A percentile compares a stretch with the other conserved stretches of the same genome.
Conservation (phyloP, 1,139 yeast species). For the Geotrichum siamense region DNA sequence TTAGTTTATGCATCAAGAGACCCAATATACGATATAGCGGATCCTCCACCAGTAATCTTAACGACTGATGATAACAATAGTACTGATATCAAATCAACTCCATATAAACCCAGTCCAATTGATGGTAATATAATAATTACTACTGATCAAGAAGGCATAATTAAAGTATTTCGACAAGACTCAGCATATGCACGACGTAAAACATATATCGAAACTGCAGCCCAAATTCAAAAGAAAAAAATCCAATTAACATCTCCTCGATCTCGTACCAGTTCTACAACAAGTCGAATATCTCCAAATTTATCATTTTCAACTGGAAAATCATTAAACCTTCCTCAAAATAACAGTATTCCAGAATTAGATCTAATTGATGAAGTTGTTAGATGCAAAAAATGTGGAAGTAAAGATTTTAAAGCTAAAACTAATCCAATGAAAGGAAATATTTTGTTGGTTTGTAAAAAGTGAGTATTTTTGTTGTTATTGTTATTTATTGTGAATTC, state of each 20-base stretch:
- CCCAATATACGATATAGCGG: slow-evolving; percentile 59
- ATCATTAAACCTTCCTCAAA: not conserved
- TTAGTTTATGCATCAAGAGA: slow-evolving; percentile 69
- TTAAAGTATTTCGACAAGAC: slow-evolving; percentile 76
- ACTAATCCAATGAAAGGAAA: too few relatives aligned
- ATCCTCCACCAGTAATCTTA: slow-evolving; percentile 19
- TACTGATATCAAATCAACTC: not conserved
- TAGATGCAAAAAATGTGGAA: not conserved
- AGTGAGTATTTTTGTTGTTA: too few relatives aligned
- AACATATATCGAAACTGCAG: slow-evolving; percentile 5
- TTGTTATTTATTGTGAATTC: too few relatives aligned
- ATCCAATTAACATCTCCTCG: slow-evolving; percentile 4
- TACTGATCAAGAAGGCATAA: slow-evolving; percentile 65
- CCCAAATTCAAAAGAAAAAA: slow-evolving; percentile 5
- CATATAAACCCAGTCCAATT: slow-evolving; percentile 16
- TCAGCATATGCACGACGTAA: slow-evolving; percentile 41
- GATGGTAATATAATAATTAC: slow-evolving; percentile 54
- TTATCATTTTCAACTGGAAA: not conserved
- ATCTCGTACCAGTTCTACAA: not conserved
- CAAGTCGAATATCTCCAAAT: not conserved
- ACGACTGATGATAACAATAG: not conserved
- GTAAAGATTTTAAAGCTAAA: not conserved
- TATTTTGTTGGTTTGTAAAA: too few relatives aligned
- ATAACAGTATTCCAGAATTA: slow-evolving; percentile 1
- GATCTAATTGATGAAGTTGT: not conserved